These are phyloP conservation scores for Ustilago curta DNA, from an alignment of 1,284 basidiomycete species.

Conservation along the genomic window DNA sequence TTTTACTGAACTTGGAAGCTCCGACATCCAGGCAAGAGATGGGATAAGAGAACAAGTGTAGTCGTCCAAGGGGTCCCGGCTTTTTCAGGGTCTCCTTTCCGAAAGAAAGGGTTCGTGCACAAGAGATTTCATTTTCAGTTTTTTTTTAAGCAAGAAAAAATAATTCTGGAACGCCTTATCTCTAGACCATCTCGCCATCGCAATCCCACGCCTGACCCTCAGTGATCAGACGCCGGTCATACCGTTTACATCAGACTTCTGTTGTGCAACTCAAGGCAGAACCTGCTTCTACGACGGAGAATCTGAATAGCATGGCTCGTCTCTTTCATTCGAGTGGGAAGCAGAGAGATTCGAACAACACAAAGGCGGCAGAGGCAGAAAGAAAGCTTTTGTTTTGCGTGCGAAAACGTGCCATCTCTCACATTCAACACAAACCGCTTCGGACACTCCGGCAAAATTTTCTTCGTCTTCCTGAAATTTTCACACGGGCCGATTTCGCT, in stretches of 20 bases:
- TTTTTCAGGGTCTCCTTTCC: too few relatives aligned
- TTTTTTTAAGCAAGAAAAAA: not conserved
- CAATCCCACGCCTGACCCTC: not conserved
- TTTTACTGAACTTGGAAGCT: too few relatives aligned
- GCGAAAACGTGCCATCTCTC: conserved; percentile 1
- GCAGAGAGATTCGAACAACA: not conserved
- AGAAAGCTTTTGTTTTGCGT: not conserved
- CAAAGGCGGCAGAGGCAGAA: not conserved
- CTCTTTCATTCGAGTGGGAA: too few relatives aligned
- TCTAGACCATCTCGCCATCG: not conserved
- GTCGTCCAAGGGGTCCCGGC: too few relatives aligned
- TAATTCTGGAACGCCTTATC: not conserved
- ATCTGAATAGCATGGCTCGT: too few relatives aligned
- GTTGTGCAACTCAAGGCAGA: too few relatives aligned
- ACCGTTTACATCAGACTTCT: too few relatives aligned
- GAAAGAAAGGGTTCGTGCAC: not conserved
- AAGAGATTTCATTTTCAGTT: not conserved
- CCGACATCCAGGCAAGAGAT: too few relatives aligned
- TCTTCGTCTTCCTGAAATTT: not conserved
- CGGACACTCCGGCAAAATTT: not conserved
- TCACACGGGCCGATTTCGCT: not conserved
- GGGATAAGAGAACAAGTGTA: too few relatives aligned
- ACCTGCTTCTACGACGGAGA: too few relatives aligned
- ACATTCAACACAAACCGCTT: not conserved
- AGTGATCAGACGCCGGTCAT: too few relatives aligned